Conservation (phyloP, 306 rosid genomes). For the Crotalaria pallida region DNA sequence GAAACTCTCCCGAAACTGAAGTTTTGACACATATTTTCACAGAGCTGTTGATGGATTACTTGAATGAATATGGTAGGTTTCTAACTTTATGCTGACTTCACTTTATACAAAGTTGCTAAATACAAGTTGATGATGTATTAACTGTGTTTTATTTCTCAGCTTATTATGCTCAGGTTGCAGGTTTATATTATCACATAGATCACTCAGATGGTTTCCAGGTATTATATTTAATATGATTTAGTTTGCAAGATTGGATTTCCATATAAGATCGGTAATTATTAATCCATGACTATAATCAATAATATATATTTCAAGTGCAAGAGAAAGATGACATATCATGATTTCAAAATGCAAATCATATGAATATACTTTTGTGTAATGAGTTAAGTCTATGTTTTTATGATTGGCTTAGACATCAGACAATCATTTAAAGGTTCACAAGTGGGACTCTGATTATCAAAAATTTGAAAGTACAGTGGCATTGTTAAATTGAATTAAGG, state of each 20-base stretch:
- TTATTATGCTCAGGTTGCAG: slow-evolving; percentile 86
- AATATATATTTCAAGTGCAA: not conserved
- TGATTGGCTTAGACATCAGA: not conserved
- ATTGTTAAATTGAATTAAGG: slow-evolving; percentile 15
- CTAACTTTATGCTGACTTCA: not conserved
- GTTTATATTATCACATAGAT: slow-evolving; percentile 56
- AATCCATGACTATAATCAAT: not conserved
- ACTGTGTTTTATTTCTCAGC: slow-evolving; percentile 49
- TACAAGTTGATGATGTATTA: slow-evolving; percentile 17
- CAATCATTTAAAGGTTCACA: not conserved
- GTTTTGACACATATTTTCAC: slow-evolving; percentile 67
- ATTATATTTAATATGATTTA: slow-evolving; percentile 1
- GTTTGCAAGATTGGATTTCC: not conserved
- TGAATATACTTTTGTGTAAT: not conserved
- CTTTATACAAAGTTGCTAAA: not conserved
- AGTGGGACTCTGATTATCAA: slow-evolving; percentile 4
- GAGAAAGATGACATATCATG: not conserved
- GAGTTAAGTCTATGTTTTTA: not conserved
- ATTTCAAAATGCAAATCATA: not conserved
- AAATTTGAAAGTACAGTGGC: not conserved
- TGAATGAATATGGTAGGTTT: slow-evolving; percentile 84
- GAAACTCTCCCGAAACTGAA: slow-evolving; percentile 78
- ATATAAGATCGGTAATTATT: not conserved
- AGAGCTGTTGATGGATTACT: slow-evolving; percentile 76
- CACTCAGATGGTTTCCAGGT: slow-evolving; percentile 79